phyloP scores from a whole-genome alignment of 257 asterid species.

The Voacanga thouarsii region DNA sequence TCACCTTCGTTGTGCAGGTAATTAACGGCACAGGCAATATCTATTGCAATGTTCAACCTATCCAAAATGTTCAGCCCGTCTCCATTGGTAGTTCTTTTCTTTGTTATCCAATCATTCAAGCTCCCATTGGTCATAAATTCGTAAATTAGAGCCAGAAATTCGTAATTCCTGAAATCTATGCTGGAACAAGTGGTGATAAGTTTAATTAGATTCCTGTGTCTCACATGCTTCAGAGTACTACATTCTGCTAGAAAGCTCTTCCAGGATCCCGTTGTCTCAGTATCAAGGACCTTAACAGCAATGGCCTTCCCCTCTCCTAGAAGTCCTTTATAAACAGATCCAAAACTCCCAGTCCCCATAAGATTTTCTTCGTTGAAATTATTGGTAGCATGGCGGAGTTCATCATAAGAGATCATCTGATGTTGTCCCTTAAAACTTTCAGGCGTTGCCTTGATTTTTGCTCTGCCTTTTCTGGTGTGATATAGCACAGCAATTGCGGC shows the following conservation, averaged over 20 bases:
- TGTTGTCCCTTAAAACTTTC: constrained; percentile 25
- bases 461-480: constrained; percentile 23
- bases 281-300: constrained; percentile 53
- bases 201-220: constrained; percentile 61
- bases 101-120: constrained; percentile 56
- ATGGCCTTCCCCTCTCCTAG: constrained; percentile 26
- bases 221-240: constrained; percentile 36
- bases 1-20: constrained; percentile 55
- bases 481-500: constrained; percentile 24
- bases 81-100: constrained; percentile 31
- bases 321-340: constrained; percentile 49
- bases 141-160: constrained; percentile 48
- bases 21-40: constrained; percentile 46
- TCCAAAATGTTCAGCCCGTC: constrained; percentile 25
- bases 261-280: constrained; percentile 15
- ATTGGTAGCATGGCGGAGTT: constrained; percentile 50
- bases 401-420: constrained; percentile 41
- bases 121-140: constrained; percentile 66
- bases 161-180: constrained; percentile 34
- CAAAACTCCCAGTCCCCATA: constrained; percentile 51
- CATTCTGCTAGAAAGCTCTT: constrained; percentile 54
- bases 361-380: constrained; percentile 44
- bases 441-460: not conserved
- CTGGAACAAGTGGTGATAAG: constrained; percentile 51
- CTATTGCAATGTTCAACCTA: constrained; percentile 36